Conservation (phyloP, 1,284 basidiomycete genomes). For the Ustilago sp. region DNA sequence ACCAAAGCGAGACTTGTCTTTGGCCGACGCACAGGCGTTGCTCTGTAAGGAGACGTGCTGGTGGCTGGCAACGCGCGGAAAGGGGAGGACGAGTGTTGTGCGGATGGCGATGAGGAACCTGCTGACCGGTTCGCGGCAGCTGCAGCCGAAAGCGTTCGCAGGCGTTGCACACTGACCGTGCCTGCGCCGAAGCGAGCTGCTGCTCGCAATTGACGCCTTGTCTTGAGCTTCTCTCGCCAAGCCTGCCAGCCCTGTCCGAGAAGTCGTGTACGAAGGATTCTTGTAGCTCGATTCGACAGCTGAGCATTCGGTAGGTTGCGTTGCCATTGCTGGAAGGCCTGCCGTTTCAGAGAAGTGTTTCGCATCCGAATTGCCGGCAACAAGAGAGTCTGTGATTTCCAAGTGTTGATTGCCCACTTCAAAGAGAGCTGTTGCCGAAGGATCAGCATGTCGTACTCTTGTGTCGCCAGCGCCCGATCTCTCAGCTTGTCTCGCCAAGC, state of each 20-base stretch:
- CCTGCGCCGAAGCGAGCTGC: slow-evolving; percentile 39
- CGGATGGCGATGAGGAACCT: slow-evolving; percentile 27
- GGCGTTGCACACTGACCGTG: slow-evolving; percentile 16
- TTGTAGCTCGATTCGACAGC: slow-evolving; percentile 19
- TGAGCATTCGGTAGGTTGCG: slow-evolving; percentile 26
- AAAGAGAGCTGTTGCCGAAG: slow-evolving; percentile 38
- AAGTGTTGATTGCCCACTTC: slow-evolving; percentile 20
- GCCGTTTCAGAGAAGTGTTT: slow-evolving; percentile 32
- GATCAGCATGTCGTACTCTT: slow-evolving; percentile 52
- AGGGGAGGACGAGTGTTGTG: slow-evolving; percentile 19
- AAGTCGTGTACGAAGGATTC: background rate
- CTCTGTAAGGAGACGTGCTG: background rate
- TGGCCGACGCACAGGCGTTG: slow-evolving; percentile 16
- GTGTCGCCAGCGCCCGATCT: slow-evolving; percentile 29
- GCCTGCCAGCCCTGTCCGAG: slow-evolving; percentile 12
- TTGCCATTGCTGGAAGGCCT: slow-evolving; percentile 28
- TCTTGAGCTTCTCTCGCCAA: slow-evolving; percentile 16
- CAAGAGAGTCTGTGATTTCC: slow-evolving; percentile 34
- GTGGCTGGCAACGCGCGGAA: slow-evolving; percentile 5
- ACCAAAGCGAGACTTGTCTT: slow-evolving; percentile 24
- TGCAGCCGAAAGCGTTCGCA: slow-evolving; percentile 36
- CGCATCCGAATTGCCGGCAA: slow-evolving; percentile 51
- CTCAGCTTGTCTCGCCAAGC: slow-evolving; percentile 35
- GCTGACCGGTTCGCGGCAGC: slow-evolving; percentile 29
- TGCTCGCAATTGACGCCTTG: slow-evolving; percentile 26